phyloP scores from a whole-genome alignment of 2,329 filamentous ascomycete species.

The Periconia macrospinosa region DNA sequence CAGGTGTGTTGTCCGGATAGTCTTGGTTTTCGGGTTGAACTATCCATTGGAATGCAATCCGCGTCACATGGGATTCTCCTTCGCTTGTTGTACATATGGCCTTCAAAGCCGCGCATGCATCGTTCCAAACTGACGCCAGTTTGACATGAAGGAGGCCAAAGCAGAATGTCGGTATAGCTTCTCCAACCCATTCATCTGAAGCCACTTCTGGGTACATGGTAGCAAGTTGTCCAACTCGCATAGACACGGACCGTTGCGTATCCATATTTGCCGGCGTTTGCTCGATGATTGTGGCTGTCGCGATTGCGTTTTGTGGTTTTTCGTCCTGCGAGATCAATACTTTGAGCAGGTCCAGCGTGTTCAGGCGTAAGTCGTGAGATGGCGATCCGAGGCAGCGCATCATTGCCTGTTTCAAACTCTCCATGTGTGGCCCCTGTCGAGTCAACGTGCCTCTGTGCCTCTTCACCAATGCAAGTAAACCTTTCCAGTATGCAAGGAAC shows the following conservation, averaged over 20 bases:
- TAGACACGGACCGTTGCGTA: slow-evolving; percentile 75
- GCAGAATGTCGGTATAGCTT: slow-evolving; percentile 77
- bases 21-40: slow-evolving; percentile 14
- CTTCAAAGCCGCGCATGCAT: slow-evolving; percentile 74
- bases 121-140: slow-evolving; percentile 84
- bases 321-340: slow-evolving; percentile 55
- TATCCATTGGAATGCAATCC: slow-evolving; percentile 79
- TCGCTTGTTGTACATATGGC: slow-evolving; percentile 69
- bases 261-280: slow-evolving; percentile 76
- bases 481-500: slow-evolving; percentile 40
- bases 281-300: slow-evolving; percentile 76
- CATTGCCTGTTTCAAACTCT: slow-evolving; percentile 65
- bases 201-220: slow-evolving; percentile 63
- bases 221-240: slow-evolving; percentile 80
- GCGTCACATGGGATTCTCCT: slow-evolving; percentile 73
- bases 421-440: slow-evolving; percentile 59
- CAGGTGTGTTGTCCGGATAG: slow-evolving; percentile 5
- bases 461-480: slow-evolving; percentile 62
- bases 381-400: slow-evolving; percentile 74
- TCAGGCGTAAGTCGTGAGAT: slow-evolving; percentile 73
- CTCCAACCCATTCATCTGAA: slow-evolving; percentile 66
- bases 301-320: slow-evolving; percentile 56
- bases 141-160: slow-evolving; percentile 89
- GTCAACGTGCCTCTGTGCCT: slow-evolving; percentile 57
- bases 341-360: slow-evolving; percentile 72